Evolutionary conservation across 192 early-diverging fungal species (phyloP).

Genomic region (Lobosporangium transversale): DNA sequence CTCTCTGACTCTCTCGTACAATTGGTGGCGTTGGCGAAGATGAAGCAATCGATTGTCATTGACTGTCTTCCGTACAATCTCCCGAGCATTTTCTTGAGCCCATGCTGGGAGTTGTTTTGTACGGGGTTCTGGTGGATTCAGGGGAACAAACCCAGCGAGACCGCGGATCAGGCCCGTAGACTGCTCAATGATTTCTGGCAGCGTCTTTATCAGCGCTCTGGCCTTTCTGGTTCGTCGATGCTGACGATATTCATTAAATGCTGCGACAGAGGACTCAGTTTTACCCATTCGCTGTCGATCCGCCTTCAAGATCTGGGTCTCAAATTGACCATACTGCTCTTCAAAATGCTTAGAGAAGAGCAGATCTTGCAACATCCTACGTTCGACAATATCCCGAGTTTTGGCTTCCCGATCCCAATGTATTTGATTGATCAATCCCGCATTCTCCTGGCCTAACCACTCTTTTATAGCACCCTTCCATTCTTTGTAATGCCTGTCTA

Average conservation of each 20-base stretch:
- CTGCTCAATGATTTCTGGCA: slow-evolving; percentile 1
- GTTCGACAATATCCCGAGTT: not conserved
- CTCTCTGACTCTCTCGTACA: not conserved
- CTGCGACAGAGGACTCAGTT: no score
- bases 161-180: not conserved
- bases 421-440: not conserved
- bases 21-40: slow-evolving; percentile 15
- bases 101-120: slow-evolving; percentile 9
- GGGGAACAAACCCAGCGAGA: not conserved
- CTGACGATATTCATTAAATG: no score
- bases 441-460: not conserved
- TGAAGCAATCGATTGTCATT: slow-evolving; percentile 14
- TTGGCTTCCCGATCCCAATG: not conserved
- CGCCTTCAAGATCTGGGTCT: not conserved
- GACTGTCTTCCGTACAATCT: slow-evolving; percentile 7
- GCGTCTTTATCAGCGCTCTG: not conserved
- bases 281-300: no score
- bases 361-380: not conserved
- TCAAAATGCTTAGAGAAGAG: not conserved
- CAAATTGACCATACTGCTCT: not conserved
- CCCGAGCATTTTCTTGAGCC: slow-evolving; percentile 21
- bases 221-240: not conserved
- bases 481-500: not conserved
- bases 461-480: not conserved
- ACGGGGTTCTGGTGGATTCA: slow-evolving; percentile 16